Base-by-base conservation (phyloP, 192 early-diverging fungal genomes). In the Entrophospora sp. region DNA sequence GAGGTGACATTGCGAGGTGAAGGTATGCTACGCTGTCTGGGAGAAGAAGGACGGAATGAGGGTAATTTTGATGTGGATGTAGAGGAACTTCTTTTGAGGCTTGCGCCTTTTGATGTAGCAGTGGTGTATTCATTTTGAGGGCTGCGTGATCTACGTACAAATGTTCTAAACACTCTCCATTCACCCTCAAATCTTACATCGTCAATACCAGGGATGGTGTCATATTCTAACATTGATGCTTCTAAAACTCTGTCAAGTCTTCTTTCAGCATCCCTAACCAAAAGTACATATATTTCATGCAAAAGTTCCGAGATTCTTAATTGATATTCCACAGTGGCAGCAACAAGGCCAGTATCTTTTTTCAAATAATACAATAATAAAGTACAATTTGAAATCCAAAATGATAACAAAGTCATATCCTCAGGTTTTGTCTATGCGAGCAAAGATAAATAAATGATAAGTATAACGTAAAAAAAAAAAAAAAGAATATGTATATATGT, bases 341-440 rank as follows among this genome's bases (percentile, higher is more conserved):
- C 71, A 18, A 86, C 81, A 25, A 96, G 80, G 20, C 83, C 83
- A 34, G 80, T 67, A 73, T 98, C 95, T 59, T 89, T 86, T 71
- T 93, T 93, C 38, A 98, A 70, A 72, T 89, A 96, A 67, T 91
- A 89, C 3, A 93, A 73, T 6, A 98, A 77, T 46, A 89, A 87
- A 35, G 85, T 85, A 45, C 83, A 78, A 73, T 98, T 96, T 32
- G 89, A 75, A 20, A 94, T 83, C 94, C 94, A 96, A 69, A 88
- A 92, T 4, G 84, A 86, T 32, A 90, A 73, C 12, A 81, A 61
- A 53, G 79, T 76, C 45, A 81, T 77, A 67, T 90, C 85, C 58
- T 80, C 68, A 10, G 73, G 69, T 30, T 73, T 73, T 5, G 59
- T 28, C 81, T 84, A 68, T n/a, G n/a, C n/a, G n/a, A n/a, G n/a